Percentiles rank a stretch among this genome's conserved stretches.
phyloP scores from a whole-genome alignment of 306 rosid species.

The Pterocarpus santalinus region DNA sequence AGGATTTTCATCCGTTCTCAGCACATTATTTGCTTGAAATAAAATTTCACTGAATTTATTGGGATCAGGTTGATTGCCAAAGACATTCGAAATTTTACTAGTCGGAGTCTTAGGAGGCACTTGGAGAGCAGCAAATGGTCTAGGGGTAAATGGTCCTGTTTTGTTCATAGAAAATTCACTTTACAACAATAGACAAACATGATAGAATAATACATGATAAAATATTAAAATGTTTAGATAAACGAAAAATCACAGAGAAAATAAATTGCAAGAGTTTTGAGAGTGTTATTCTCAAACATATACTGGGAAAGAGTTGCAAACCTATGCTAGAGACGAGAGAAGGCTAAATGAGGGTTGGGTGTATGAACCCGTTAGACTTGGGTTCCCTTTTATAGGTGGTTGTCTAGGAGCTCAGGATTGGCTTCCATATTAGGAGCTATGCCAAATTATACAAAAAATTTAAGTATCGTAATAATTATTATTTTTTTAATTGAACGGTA shows the following conservation, averaged over 20 bases:
- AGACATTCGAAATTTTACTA: background rate
- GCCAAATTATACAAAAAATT: background rate
- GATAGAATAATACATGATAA: background rate
- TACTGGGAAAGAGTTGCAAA: background rate
- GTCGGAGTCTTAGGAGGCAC: slow-evolving; percentile 9
- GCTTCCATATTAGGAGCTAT: too few relatives aligned
- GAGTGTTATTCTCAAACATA: background rate
- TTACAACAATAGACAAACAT: background rate
- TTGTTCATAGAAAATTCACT: background rate
- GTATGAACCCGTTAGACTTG: background rate
- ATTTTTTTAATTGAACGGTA: background rate
- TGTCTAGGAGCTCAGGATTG: too few relatives aligned
- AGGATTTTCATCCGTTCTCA: slow-evolving; percentile 24
- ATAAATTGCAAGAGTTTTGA: background rate
- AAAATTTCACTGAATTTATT: slow-evolving; percentile 10
- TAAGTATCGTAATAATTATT: background rate
- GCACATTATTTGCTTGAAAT: slow-evolving; percentile 35
- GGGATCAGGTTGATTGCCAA: background rate
- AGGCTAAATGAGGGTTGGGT: background rate
- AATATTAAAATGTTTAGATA: background rate
- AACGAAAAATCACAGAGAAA: background rate
- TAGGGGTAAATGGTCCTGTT: background rate
- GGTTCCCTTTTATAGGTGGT: background rate
- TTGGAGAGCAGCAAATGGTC: background rate
- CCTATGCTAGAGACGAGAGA: background rate